A percentile compares a stretch with the other conserved stretches of the same genome.
These are phyloP conservation scores for Vigna reflexopilosa DNA, from an alignment of 306 rosid species.

Conservation along the genomic window DNA sequence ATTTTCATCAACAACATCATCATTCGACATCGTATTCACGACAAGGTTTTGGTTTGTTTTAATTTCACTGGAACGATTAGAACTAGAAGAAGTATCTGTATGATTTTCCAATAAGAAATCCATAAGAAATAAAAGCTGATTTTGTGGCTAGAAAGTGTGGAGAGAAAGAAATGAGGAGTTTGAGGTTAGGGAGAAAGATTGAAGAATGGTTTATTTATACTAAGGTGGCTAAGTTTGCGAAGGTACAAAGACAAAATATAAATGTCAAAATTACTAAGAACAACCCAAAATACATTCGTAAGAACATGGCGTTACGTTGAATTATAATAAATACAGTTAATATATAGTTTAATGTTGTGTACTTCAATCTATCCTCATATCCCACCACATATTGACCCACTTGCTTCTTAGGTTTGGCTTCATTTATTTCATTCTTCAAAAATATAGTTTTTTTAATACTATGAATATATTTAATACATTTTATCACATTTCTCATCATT, in stretches of 20 bases:
- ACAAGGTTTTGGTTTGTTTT: background rate
- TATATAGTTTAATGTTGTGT: background rate
- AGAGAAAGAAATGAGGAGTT: background rate
- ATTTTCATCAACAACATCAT: background rate
- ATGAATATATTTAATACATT: background rate
- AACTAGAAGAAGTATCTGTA: constrained; percentile 42
- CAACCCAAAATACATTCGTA: constrained; percentile 25
- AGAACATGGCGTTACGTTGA: constrained; percentile 15
- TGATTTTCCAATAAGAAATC: constrained; percentile 42
- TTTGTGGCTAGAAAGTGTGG: constrained; percentile 25
- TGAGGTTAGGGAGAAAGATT: too few species aligned
- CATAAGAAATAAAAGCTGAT: background rate
- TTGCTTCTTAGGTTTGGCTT: background rate
- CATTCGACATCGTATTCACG: constrained; percentile 7
- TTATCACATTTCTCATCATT: background rate
- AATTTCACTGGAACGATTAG: constrained; percentile 11
- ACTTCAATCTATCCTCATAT: background rate
- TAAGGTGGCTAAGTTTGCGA: background rate
- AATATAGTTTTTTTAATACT: background rate
- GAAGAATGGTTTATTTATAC: background rate
- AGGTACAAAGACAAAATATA: background rate
- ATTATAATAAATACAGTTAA: background rate
- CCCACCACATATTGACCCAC: background rate
- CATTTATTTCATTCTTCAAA: background rate
- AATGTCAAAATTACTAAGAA: constrained; percentile 19